phyloP scores from a whole-genome alignment of 176 grass and related monocot species.

The Aechmea fasciata region DNA sequence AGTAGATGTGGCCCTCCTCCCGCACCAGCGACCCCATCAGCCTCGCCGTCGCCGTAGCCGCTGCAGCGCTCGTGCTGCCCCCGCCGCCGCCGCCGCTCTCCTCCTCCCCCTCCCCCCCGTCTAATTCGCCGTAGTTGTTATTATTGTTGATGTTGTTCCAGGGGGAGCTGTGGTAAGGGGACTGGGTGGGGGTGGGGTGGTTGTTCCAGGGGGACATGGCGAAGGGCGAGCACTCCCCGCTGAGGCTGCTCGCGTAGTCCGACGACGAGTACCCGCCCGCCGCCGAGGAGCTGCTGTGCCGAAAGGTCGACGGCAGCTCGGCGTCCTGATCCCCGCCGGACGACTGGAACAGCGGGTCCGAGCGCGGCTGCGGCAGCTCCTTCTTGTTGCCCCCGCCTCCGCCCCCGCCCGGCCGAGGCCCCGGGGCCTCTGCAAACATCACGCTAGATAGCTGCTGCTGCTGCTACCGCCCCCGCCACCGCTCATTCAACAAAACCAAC shows the following conservation, averaged over 20 bases:
- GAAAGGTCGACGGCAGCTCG: constrained; percentile 38
- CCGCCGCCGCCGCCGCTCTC: too few relatives aligned
- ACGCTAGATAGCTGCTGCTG: too few relatives aligned
- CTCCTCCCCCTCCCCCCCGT: too few relatives aligned
- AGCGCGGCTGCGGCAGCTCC: constrained; percentile 15
- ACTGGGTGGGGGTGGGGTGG: constrained; percentile 38
- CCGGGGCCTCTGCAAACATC: neutral
- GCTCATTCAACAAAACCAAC: neutral
- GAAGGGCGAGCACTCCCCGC: constrained; percentile 82
- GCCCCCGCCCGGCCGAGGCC: neutral
- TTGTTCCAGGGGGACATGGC: constrained; percentile 92
- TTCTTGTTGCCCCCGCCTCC: too few relatives aligned
- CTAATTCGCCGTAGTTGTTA: neutral
- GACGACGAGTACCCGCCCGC: constrained; percentile 38
- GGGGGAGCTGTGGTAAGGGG: constrained; percentile 35
- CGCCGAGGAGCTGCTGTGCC: constrained; percentile 73
- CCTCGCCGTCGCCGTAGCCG: constrained; percentile 14
- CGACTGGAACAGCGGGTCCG: constrained; percentile 30
- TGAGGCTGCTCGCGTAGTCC: constrained; percentile 67
- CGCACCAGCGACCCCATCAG: constrained; percentile 62
- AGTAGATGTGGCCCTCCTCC: constrained; percentile 92
- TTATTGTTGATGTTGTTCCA: constrained; percentile 54
- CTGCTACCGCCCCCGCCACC: too few relatives aligned
- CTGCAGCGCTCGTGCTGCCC: neutral
- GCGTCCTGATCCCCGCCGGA: constrained; percentile 19